A percentile compares a stretch with the other conserved stretches of the same genome.
Conservation (phyloP, 176 grass and related monocot genomes). For the Oryza longistaminata region DNA sequence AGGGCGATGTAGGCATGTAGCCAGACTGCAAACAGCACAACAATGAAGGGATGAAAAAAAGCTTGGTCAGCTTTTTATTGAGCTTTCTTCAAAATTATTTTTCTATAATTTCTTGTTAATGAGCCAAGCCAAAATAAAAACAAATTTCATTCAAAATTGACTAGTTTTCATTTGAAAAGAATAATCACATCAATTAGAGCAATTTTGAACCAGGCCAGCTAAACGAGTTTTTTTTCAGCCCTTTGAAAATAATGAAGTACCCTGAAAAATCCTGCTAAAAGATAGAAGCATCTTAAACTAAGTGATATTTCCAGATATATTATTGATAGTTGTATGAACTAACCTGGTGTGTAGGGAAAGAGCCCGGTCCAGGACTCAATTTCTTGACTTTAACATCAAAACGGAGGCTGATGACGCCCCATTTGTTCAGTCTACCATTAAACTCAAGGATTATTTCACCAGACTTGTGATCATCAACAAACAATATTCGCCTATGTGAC, state of each 20-base stretch:
- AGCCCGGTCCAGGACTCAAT: conserved; percentile 33
- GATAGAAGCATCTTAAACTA: background rate
- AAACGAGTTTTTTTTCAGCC: too few relatives aligned
- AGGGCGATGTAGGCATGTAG: background rate
- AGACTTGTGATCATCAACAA: conserved; percentile 36
- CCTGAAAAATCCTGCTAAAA: background rate
- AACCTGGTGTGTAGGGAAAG: conserved; percentile 29
- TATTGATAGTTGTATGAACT: background rate
- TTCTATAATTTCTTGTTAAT: too few relatives aligned
- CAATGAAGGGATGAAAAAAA: too few relatives aligned
- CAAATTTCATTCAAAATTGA: too few relatives aligned
- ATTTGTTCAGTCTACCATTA: conserved; percentile 39
- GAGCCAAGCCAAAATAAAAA: too few relatives aligned
- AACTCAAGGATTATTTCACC: conserved; percentile 35
- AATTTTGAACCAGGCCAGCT: too few relatives aligned
- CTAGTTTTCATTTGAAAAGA: too few relatives aligned
- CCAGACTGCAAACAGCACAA: conserved; percentile 35
- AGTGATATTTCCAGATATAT: background rate
- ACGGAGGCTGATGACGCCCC: conserved; percentile 19
- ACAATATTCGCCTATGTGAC: conserved; percentile 38
- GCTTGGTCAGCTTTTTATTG: too few relatives aligned
- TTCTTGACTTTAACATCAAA: conserved; percentile 29
- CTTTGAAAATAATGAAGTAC: background rate
- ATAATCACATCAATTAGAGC: too few relatives aligned
- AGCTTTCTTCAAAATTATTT: too few relatives aligned